Percentiles rank a stretch among this genome's conserved stretches.
Evolutionary conservation across 495 filamentous ascomycete species (phyloP).

Genomic region (Penicillium angulare): DNA sequence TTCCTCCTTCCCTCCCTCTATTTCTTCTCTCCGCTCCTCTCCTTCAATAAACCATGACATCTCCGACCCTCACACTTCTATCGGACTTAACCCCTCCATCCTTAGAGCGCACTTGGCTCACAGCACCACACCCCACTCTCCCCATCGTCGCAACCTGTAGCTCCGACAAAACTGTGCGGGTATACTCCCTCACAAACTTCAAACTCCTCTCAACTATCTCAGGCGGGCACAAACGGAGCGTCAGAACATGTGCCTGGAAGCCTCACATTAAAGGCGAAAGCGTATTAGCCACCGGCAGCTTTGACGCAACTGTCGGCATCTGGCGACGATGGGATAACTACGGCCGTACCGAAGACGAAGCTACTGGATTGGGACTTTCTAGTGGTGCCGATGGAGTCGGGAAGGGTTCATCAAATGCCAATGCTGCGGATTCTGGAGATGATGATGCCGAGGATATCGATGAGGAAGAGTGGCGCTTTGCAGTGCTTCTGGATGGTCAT

Average conservation of each 20-base stretch:
- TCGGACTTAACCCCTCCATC: slow-evolving; percentile 58
- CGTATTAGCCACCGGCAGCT: slow-evolving; percentile 85
- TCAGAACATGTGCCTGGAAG: slow-evolving; percentile 83
- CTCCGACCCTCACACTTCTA: slow-evolving; percentile 20
- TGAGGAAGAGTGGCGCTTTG: slow-evolving; percentile 83
- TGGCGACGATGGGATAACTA: slow-evolving; percentile 69
- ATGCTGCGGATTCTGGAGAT: not conserved
- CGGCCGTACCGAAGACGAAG: slow-evolving; percentile 28
- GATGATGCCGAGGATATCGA: slow-evolving; percentile 44
- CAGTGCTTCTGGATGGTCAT: slow-evolving; percentile 86
- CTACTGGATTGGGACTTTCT: slow-evolving; percentile 6
- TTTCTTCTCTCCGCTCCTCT: not conserved
- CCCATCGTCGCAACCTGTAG: slow-evolving; percentile 88
- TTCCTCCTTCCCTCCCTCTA: not conserved
- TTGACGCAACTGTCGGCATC: slow-evolving; percentile 85
- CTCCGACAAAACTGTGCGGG: slow-evolving; percentile 76
- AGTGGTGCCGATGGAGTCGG: too few relatives aligned
- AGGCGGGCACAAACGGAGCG: slow-evolving; percentile 84
- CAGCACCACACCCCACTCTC: slow-evolving; percentile 79
- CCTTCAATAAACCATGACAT: slow-evolving; percentile 1
- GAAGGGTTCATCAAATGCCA: slow-evolving; percentile 15
- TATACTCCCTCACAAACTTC: slow-evolving; percentile 83
- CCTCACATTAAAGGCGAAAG: slow-evolving; percentile 62
- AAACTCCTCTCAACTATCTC: slow-evolving; percentile 72
- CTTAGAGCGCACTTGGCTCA: slow-evolving; percentile 77